Conservation (phyloP, 2,329 filamentous ascomycete genomes). For the Fusarium multiceps region DNA sequence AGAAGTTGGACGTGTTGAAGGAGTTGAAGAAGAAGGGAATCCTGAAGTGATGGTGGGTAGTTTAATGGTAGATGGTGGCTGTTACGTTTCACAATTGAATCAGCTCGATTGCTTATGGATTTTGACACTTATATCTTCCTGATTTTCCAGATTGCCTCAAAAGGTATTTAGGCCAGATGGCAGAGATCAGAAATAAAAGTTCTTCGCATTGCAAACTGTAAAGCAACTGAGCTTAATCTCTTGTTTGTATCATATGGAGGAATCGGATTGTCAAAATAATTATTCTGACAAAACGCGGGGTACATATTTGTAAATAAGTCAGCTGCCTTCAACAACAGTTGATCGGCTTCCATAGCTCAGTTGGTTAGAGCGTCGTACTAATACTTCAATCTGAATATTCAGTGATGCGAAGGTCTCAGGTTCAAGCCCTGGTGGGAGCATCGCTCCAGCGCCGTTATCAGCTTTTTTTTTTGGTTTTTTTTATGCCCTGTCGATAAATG, state of each 20-base stretch:
- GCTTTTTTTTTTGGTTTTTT: background rate
- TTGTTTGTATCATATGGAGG: rapidly evolving
- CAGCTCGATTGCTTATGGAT: background rate
- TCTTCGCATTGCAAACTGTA: background rate
- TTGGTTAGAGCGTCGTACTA: background rate
- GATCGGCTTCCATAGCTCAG: background rate
- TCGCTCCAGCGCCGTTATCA: background rate
- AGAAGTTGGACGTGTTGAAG: background rate
- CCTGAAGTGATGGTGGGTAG: background rate
- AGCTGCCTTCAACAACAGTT: background rate
- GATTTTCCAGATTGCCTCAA: background rate
- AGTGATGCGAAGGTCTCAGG: background rate
- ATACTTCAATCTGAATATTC: background rate
- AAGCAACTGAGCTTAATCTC: background rate
- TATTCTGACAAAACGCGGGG: background rate
- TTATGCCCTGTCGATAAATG: too few species aligned
- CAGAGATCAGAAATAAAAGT: background rate
- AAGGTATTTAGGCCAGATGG: rapidly evolving
- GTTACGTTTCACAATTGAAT: background rate
- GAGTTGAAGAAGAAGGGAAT: background rate
- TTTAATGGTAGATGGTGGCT: background rate
- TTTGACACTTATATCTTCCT: background rate
- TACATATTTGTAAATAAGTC: rapidly evolving
- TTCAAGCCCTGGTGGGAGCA: background rate
- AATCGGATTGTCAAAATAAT: background rate